Conservation (phyloP, 768 basidiomycete genomes). For the Rhizopogon vulgaris region DNA sequence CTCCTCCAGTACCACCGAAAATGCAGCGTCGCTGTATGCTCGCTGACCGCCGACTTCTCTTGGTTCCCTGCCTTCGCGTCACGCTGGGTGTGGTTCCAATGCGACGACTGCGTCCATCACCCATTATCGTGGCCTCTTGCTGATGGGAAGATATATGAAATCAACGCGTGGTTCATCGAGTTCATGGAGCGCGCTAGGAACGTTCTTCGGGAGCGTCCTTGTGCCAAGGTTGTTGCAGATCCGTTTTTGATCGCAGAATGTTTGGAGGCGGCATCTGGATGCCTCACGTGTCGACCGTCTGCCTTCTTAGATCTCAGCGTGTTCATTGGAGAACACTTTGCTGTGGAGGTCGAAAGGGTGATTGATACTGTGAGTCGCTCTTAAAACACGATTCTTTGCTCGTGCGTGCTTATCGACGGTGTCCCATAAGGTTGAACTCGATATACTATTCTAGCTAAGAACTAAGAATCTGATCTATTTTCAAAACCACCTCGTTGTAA, state of each 20-base stretch:
- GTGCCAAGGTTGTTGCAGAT: conserved; percentile 23
- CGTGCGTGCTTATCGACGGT: conserved; percentile 5
- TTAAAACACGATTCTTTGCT: background rate
- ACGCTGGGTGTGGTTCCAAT: conserved; percentile 34
- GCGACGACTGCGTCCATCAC: conserved; percentile 30
- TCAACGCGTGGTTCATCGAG: conserved; percentile 29
- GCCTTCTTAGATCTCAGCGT: conserved; percentile 27
- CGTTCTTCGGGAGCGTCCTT: conserved; percentile 25
- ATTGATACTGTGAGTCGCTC: conserved; percentile 18
- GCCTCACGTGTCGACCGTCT: conserved; percentile 24
- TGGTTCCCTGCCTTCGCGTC: conserved; percentile 31
- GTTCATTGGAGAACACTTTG: conserved; percentile 25
- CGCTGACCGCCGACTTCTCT: conserved; percentile 29
- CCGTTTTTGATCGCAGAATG: conserved; percentile 26
- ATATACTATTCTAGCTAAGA: conserved; percentile 20
- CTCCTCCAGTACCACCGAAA: conserved; percentile 31
- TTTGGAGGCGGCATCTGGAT: conserved; percentile 19
- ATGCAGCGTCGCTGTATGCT: conserved; percentile 23
- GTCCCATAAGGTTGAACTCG: conserved; percentile 22
- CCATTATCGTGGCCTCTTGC: conserved; percentile 27
- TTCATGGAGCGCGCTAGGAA: conserved; percentile 27
- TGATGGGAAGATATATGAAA: conserved; percentile 30
- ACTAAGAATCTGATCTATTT: background rate
- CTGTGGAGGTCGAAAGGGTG: conserved; percentile 22
- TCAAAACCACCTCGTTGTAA: background rate